phyloP scores from a whole-genome alignment of 768 basidiomycete genomes.

The Amanita exitialis region DNA sequence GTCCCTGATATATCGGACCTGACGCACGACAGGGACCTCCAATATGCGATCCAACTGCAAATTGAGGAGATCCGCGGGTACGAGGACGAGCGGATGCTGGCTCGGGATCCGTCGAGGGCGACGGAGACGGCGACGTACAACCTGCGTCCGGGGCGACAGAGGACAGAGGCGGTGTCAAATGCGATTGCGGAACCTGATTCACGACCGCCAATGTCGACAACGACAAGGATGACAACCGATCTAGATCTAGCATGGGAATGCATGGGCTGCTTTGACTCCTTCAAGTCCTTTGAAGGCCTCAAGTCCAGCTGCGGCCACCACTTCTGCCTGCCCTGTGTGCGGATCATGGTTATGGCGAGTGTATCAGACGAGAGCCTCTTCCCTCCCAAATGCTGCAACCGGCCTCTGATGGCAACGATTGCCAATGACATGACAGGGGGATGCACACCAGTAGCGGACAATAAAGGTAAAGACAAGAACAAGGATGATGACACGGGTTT shows the following conservation, averaged over 20 bases:
- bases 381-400: slow-evolving; percentile 39
- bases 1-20: not conserved
- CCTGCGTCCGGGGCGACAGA: not conserved
- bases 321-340: slow-evolving; percentile 36
- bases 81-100: not conserved
- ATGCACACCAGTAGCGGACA: not conserved
- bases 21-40: not conserved
- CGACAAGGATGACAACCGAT: too few species aligned
- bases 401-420: not conserved
- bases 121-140: not conserved
- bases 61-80: not conserved
- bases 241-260: slow-evolving; percentile 20
- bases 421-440: not conserved
- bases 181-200: not conserved
- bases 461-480: too few species aligned
- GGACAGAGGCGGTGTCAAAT: not conserved
- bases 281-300: slow-evolving; percentile 16
- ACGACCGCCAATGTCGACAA: not conserved
- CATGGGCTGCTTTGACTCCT: slow-evolving; percentile 28
- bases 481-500: not conserved
- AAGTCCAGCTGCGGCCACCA: slow-evolving; percentile 32
- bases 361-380: slow-evolving; percentile 39
- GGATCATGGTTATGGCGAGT: slow-evolving; percentile 28
- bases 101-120: not conserved
- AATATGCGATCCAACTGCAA: slow-evolving; percentile 4